phyloP scores from a whole-genome alignment of 2,329 filamentous ascomycete species.

The Paracamarosporium sp. region DNA sequence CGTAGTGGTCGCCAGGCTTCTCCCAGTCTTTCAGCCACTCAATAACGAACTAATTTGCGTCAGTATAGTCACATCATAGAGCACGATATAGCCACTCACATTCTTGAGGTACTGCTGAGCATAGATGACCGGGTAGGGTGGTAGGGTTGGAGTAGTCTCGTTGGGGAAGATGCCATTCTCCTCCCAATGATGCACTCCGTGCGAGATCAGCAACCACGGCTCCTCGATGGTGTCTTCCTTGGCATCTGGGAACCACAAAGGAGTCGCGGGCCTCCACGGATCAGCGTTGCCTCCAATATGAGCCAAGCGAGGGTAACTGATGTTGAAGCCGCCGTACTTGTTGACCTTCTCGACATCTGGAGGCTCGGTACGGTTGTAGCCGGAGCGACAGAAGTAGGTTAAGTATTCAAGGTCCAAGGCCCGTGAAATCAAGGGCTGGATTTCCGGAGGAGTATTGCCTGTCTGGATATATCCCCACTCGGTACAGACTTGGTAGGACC shows the following conservation, averaged over 20 bases:
- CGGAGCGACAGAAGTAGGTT: constrained; percentile 67
- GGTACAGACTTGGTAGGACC: constrained; percentile 62
- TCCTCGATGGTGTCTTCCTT: constrained; percentile 68
- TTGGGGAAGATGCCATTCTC: constrained; percentile 72
- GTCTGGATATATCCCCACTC: constrained; percentile 80
- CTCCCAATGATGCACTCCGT: constrained; percentile 84
- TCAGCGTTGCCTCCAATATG: constrained; percentile 79
- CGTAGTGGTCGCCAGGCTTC: not conserved
- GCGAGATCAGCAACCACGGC: constrained; percentile 75
- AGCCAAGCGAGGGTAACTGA: constrained; percentile 77
- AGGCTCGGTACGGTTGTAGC: constrained; percentile 72
- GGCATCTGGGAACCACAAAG: constrained; percentile 68
- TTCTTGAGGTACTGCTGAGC: constrained; percentile 64
- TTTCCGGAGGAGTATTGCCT: constrained; percentile 69
- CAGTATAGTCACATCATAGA: not conserved
- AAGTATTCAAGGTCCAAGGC: constrained; percentile 69
- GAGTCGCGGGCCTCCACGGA: constrained; percentile 78
- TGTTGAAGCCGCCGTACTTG: constrained; percentile 75
- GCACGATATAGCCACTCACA: not conserved
- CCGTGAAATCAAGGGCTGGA: constrained; percentile 75
- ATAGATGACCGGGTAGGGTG: constrained; percentile 64
- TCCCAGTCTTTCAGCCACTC: constrained; percentile 63
- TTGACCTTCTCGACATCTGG: constrained; percentile 74
- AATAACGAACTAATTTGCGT: constrained; percentile 60
- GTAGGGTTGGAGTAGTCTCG: constrained; percentile 64